Percentiles rank a stretch among this genome's conserved stretches.
These are phyloP conservation scores for Halenospora varia DNA, from an alignment of 495 filamentous ascomycete species.

Conservation along the genomic window DNA sequence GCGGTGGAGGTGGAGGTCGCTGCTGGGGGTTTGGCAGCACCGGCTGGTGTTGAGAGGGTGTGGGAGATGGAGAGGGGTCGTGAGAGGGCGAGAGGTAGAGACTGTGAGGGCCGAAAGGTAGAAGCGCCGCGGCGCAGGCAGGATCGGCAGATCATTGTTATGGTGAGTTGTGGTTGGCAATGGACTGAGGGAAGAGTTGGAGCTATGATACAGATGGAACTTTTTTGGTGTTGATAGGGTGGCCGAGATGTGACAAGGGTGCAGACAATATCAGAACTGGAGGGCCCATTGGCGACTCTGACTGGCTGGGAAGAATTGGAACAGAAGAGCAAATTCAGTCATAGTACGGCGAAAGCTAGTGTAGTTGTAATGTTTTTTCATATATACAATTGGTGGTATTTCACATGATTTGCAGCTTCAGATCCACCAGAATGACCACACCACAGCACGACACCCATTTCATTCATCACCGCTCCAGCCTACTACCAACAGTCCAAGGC, in stretches of 20 bases:
- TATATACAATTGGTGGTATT: constrained; percentile 12
- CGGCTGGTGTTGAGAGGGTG: not conserved
- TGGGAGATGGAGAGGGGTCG: constrained; percentile 2
- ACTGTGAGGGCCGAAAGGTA: constrained; percentile 2
- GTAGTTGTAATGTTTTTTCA: not conserved
- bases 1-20: constrained; percentile 33
- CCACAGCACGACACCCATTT: no score
- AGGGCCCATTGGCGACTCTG: not conserved
- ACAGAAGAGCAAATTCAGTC: not conserved
- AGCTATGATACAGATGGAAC: constrained; percentile 3
- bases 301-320: not conserved
- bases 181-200: not conserved
- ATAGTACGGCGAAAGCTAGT: not conserved
- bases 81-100: no score
- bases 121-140: constrained; percentile 20
- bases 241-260: constrained; percentile 1
- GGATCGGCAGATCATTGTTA: constrained; percentile 29
- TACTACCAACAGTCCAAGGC: not conserved
- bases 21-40: constrained; percentile 21
- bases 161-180: constrained; percentile 2
- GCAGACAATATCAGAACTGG: constrained; percentile 17
- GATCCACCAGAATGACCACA: no score
- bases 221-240: constrained; percentile 20
- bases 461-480: no score
- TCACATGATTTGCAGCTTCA: no score